Percentiles rank a stretch among this genome's conserved stretches.
phyloP scores from a whole-genome alignment of 441 rosid species.

The Erysimum cheiri region DNA sequence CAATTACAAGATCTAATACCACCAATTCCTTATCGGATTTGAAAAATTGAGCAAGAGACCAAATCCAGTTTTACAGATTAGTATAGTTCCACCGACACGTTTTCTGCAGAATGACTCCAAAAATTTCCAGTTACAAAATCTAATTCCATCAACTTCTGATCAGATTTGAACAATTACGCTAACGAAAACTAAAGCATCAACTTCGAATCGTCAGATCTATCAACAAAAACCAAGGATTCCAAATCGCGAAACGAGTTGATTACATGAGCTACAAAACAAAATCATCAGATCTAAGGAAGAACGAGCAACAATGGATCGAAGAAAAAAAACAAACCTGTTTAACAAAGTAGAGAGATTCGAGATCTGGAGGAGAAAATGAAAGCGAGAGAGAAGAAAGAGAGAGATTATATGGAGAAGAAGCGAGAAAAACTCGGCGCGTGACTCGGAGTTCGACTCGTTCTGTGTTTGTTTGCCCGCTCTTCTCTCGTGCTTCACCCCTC shows the following conservation, averaged over 20 bases:
- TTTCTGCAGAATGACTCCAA: background rate
- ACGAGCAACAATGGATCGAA: constrained; percentile 12
- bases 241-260: background rate
- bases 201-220: background rate
- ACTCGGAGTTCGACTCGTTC: constrained; percentile 46
- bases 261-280: background rate
- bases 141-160: background rate
- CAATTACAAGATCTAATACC: background rate
- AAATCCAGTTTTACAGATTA: no score
- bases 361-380: constrained; percentile 34
- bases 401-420: constrained; percentile 21
- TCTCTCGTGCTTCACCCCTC: constrained; percentile 38
- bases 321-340: constrained; percentile 40
- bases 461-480: constrained; percentile 42
- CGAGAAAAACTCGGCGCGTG: constrained; percentile 33
- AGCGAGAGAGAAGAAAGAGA: constrained; percentile 16
- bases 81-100: background rate
- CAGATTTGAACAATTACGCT: background rate
- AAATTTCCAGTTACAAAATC: background rate
- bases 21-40: background rate
- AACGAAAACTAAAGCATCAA: background rate
- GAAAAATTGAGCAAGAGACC: background rate
- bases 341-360: constrained; percentile 18
- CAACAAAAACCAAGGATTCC: background rate
- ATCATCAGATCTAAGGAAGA: constrained; percentile 33